A percentile compares a stretch with the other conserved stretches of the same genome.
These are phyloP conservation scores for Endoconidiophora polonica DNA, from an alignment of 2,329 filamentous ascomycete genomes.

Conservation along the genomic window DNA sequence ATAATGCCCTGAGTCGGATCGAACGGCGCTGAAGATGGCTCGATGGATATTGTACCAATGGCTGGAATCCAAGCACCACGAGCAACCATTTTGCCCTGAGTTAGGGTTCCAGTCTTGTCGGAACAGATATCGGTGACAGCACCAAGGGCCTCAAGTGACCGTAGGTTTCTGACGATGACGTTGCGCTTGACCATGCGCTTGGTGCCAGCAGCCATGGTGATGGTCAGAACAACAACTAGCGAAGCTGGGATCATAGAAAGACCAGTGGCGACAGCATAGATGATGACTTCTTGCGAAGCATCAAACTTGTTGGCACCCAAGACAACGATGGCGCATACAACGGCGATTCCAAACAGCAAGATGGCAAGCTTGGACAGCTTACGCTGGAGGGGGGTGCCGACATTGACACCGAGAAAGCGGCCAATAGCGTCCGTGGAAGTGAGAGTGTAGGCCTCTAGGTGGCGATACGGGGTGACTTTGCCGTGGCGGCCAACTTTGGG, in stretches of 20 bases:
- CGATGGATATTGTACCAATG: conserved; percentile 39
- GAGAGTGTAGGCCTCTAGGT: conserved; percentile 28
- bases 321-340: conserved; percentile 53
- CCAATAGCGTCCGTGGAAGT: conserved; percentile 42
- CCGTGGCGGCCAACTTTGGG: conserved; percentile 37
- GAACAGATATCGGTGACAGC: conserved; percentile 41
- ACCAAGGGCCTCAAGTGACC: conserved; percentile 40
- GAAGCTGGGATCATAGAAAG: conserved; percentile 36
- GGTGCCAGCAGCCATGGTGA: conserved; percentile 39
- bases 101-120: conserved; percentile 43
- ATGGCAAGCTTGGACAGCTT: conserved; percentile 53
- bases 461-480: conserved; percentile 34
- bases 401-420: conserved; percentile 48
- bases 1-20: conserved; percentile 38
- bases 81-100: conserved; percentile 47
- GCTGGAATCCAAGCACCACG: conserved; percentile 42
- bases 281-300: conserved; percentile 41
- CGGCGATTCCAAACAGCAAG: conserved; percentile 47
- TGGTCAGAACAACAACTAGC: conserved; percentile 36
- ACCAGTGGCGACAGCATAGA: conserved; percentile 30
- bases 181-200: conserved; percentile 36
- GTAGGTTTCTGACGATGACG: conserved; percentile 36
- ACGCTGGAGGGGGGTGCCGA: conserved; percentile 52
- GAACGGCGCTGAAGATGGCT: conserved; percentile 36
- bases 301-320: conserved; percentile 45